A percentile compares a stretch with the other conserved stretches of the same genome.
These are phyloP conservation scores for Pestalotiopsis sp. DNA, from an alignment of 2,329 filamentous ascomycete species.

Conservation along the genomic window DNA sequence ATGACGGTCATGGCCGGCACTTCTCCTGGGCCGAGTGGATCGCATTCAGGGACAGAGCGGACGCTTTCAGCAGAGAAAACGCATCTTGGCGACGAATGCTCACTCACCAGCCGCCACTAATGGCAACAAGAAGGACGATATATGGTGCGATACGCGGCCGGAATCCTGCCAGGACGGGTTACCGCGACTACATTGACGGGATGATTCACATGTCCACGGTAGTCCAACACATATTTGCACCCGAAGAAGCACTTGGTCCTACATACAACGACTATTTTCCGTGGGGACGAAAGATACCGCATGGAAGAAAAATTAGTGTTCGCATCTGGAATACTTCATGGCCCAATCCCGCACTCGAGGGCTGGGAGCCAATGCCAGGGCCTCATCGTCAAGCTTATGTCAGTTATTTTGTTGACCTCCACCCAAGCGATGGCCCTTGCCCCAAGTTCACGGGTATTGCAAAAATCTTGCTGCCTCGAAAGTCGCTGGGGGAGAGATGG, in stretches of 20 bases:
- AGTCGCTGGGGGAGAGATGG: not conserved
- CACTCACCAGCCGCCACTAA: not conserved
- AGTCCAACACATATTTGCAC: not conserved
- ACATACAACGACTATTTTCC: not conserved
- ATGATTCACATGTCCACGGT: not conserved
- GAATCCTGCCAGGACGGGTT: not conserved
- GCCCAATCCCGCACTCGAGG: too few relatives aligned
- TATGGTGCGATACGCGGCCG: too few relatives aligned
- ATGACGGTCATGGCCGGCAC: not conserved
- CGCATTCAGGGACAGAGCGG: not conserved
- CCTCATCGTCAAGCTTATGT: not conserved
- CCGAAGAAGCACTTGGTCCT: not conserved
- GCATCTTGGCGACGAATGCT: constrained; percentile 2
- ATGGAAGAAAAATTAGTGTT: not conserved
- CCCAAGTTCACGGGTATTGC: not conserved
- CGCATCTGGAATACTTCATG: not conserved
- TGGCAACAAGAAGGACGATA: too few relatives aligned
- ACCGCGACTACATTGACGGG: not conserved
- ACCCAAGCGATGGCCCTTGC: not conserved
- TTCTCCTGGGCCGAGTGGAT: not conserved
- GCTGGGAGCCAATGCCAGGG: not conserved
- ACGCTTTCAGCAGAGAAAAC: not conserved
- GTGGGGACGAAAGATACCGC: not conserved
- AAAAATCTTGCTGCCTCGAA: not conserved
- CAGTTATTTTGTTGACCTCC: not conserved